Percentiles rank a stretch among this genome's conserved stretches.
Conservation (phyloP, 2,329 filamentous ascomycete genomes). For the Microascus cirrosus region DNA sequence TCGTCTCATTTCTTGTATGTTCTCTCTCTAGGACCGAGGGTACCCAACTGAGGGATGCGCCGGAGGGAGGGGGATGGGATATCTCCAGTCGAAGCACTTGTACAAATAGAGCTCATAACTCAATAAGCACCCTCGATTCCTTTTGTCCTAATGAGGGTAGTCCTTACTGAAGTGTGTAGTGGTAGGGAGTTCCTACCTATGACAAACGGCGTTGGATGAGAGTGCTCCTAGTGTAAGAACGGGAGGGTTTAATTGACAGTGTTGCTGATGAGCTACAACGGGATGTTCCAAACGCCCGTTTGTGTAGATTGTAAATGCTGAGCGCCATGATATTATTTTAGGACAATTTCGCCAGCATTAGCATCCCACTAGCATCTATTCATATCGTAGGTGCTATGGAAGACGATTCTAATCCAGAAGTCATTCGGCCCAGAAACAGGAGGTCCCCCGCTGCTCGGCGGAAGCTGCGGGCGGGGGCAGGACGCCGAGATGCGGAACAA, state of each 20-base stretch:
- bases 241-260: no score
- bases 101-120: constrained; percentile 53
- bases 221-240: no score
- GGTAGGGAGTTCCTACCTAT: no score
- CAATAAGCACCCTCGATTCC: constrained; percentile 49
- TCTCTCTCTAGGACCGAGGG: constrained; percentile 35
- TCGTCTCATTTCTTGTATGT: constrained; percentile 19
- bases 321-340: no score
- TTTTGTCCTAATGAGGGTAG: constrained; percentile 30
- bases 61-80: constrained; percentile 32
- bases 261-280: no score
- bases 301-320: no score
- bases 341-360: no score
- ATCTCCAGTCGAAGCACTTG: constrained; percentile 40
- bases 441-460: neutral
- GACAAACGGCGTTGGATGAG: no score
- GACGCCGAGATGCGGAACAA: neutral
- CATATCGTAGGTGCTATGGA: no score
- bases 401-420: neutral
- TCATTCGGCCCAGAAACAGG: neutral
- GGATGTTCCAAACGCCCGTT: no score
- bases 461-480: neutral
- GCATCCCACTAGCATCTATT: no score
- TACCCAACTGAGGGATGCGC: constrained; percentile 31
- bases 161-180: neutral